Percentiles rank a stretch among this genome's conserved stretches.
Evolutionary conservation across 164 flowering plant species (phyloP).

Genomic region (Nymphaea thermarum): DNA sequence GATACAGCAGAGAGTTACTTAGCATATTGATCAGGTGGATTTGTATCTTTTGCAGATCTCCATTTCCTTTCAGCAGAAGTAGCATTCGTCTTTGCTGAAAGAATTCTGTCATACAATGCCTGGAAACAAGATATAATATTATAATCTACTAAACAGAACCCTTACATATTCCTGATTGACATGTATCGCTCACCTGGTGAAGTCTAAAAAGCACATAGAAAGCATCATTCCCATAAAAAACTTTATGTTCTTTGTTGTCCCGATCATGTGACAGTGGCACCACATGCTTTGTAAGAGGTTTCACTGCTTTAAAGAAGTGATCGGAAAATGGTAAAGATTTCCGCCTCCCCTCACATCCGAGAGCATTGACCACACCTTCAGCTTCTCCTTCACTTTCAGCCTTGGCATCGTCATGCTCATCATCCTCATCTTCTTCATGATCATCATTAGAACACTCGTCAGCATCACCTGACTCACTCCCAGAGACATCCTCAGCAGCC

Average conservation of each 20-base stretch:
- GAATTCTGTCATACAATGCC: constrained; percentile 84
- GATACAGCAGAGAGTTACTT: constrained; percentile 27
- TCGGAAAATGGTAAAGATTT: constrained; percentile 43
- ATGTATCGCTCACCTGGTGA: constrained; percentile 57
- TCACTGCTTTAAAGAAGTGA: constrained; percentile 42
- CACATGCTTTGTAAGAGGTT: constrained; percentile 70
- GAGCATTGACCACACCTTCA: constrained; percentile 73
- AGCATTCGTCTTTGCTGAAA: constrained; percentile 73
- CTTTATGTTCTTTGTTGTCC: constrained; percentile 28
- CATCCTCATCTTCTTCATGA: constrained; percentile 52
- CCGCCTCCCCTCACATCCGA: constrained; percentile 64
- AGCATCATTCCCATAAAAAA: constrained; percentile 91
- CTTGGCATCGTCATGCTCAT: constrained; percentile 34
- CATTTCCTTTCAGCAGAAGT: constrained; percentile 63
- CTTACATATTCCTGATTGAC: not conserved
- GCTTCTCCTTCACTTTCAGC: constrained; percentile 93
- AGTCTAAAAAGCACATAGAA: constrained; percentile 91
- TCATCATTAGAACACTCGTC: constrained; percentile 66
- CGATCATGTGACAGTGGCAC: constrained; percentile 28
- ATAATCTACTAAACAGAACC: too few species aligned
- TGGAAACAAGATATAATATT: constrained; percentile 11
- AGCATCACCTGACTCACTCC: constrained; percentile 81
- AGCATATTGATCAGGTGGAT: constrained; percentile 53
- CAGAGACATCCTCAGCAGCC: constrained; percentile 64
- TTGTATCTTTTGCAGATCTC: constrained; percentile 39